These are phyloP conservation scores for Geranium brycei DNA, from an alignment of 345 rosid species.

Conservation along the genomic window DNA sequence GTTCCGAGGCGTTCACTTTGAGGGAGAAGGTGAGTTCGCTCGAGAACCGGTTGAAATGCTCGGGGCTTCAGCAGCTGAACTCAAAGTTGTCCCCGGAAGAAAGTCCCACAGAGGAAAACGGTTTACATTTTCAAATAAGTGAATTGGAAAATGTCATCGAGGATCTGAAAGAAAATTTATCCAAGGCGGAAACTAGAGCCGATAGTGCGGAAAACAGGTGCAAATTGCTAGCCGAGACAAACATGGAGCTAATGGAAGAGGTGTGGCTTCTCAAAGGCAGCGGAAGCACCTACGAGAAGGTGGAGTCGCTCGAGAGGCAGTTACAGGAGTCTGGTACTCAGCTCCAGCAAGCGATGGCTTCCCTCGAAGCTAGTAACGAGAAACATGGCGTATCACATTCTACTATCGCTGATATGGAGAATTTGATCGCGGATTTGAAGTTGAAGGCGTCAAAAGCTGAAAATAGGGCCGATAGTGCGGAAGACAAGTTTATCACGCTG, in stretches of 20 bases:
- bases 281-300: slow-evolving; percentile 36
- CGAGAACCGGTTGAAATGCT: slow-evolving; percentile 42
- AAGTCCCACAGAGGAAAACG: slow-evolving; percentile 16
- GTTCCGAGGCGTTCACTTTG: slow-evolving; percentile 39
- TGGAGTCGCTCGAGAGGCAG: slow-evolving; percentile 48
- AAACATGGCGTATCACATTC: slow-evolving; percentile 50
- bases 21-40: slow-evolving; percentile 37
- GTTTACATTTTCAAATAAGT: slow-evolving; percentile 11
- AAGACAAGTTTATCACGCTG: slow-evolving; percentile 55
- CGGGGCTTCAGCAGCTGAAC: slow-evolving; percentile 19
- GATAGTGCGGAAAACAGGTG: slow-evolving; percentile 42
- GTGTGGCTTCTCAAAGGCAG: slow-evolving; percentile 33
- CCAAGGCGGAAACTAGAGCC: slow-evolving; percentile 36
- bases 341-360: slow-evolving; percentile 66
- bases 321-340: slow-evolving; percentile 50
- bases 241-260: slow-evolving; percentile 38
- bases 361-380: slow-evolving; percentile 79
- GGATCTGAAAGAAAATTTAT: slow-evolving; percentile 34
- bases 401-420: slow-evolving; percentile 74
- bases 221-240: slow-evolving; percentile 32
- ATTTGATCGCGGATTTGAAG: slow-evolving; percentile 63
- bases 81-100: slow-evolving; percentile 8
- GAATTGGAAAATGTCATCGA: slow-evolving; percentile 26
- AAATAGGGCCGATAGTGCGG: slow-evolving; percentile 58
- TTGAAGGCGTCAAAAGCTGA: slow-evolving; percentile 58